These are phyloP conservation scores for Drechslerella dactyloides DNA, from an alignment of 2,329 filamentous ascomycete species.

Conservation along the genomic window DNA sequence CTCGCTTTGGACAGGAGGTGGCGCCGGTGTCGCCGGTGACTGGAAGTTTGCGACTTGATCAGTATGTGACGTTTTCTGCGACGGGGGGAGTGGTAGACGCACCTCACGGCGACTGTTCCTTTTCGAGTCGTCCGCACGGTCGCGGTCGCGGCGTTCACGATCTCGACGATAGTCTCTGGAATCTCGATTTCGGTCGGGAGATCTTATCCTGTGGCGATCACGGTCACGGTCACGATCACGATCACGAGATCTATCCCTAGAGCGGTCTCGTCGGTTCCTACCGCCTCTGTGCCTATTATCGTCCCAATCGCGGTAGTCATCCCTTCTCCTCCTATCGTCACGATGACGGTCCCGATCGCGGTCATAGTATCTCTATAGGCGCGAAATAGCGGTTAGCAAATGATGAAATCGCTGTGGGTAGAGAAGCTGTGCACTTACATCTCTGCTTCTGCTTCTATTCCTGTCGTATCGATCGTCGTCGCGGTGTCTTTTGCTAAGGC, in stretches of 20 bases:
- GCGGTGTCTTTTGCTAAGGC: conserved; percentile 34
- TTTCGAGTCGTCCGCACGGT: conserved; percentile 52
- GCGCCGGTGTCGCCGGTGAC: conserved; percentile 51
- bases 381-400: conserved; percentile 1
- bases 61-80: background rate
- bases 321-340: conserved; percentile 53
- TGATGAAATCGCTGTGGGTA: background rate
- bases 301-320: conserved; percentile 52
- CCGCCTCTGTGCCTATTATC: conserved; percentile 53
- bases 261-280: conserved; percentile 52
- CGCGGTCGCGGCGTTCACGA: conserved; percentile 52
- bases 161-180: conserved; percentile 51
- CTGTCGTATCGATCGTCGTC: conserved; percentile 46
- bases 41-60: background rate
- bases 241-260: conserved; percentile 53
- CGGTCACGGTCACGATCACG: conserved; percentile 45
- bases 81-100: conserved; percentile 29
- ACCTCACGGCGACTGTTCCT: conserved; percentile 50
- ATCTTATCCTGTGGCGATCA: conserved; percentile 51
- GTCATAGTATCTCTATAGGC: conserved; percentile 40
- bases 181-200: conserved; percentile 48
- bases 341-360: conserved; percentile 53
- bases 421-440: conserved; percentile 9
- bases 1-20: conserved; percentile 51
- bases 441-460: conserved; percentile 45